These are phyloP conservation scores for Ophiorrhiza pumila DNA, from an alignment of 257 asterid species.

Conservation along the genomic window DNA sequence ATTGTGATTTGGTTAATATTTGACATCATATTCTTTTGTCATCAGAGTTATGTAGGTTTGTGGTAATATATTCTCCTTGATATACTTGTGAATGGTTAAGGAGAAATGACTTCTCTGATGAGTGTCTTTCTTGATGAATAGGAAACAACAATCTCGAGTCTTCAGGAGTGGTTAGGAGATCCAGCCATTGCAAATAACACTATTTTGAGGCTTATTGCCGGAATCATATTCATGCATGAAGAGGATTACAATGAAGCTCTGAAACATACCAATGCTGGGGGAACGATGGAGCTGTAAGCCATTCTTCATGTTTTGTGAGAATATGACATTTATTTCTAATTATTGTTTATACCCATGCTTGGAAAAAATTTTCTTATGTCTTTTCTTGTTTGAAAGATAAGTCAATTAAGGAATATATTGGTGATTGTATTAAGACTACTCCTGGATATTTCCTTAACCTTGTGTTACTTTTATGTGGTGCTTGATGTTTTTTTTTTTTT, in stretches of 20 bases:
- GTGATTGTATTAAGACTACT: background rate
- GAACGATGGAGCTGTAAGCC: slow-evolving; percentile 94
- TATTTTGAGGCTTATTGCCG: slow-evolving; percentile 78
- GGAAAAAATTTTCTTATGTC: background rate
- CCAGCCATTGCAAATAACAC: slow-evolving; percentile 89
- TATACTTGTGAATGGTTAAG: background rate
- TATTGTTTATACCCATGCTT: background rate
- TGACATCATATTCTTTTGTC: background rate
- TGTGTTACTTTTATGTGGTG: background rate
- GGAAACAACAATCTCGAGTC: slow-evolving; percentile 71
- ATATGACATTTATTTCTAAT: background rate
- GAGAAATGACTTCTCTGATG: slow-evolving; percentile 15
- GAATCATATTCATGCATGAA: slow-evolving; percentile 78
- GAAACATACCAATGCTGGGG: slow-evolving; percentile 89
- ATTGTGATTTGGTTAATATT: background rate
- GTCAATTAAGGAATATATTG: background rate
- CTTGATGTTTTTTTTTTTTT: background rate
- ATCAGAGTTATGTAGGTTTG: background rate
- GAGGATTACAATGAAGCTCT: slow-evolving; percentile 93
- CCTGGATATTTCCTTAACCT: background rate
- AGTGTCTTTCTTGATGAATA: slow-evolving; percentile 25
- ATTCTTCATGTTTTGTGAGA: slow-evolving; percentile 6
- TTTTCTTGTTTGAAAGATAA: background rate
- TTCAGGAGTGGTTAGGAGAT: slow-evolving; percentile 83
- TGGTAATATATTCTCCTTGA: background rate